Percentiles rank a stretch among this genome's conserved stretches.
Evolutionary conservation across 306 rosid genomes (phyloP).

Genomic region (Lotus japonicus): DNA sequence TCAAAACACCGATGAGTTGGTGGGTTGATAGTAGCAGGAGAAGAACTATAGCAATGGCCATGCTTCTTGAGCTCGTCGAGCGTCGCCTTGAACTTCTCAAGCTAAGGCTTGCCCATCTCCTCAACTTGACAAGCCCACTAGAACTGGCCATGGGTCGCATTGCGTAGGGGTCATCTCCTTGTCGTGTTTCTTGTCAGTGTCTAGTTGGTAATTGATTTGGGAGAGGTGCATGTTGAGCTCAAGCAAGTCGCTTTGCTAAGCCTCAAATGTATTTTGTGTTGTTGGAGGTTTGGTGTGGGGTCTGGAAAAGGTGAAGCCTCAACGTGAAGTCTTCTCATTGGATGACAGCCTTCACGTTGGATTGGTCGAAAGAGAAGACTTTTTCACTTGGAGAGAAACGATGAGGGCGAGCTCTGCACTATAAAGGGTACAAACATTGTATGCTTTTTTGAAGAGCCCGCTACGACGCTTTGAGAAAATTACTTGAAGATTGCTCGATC

Average conservation of each 20-base stretch:
- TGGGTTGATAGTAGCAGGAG: neutral
- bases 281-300: neutral
- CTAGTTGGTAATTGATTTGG: neutral
- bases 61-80: neutral
- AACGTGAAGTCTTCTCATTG: no score
- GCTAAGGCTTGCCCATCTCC: neutral
- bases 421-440: constrained; percentile 31
- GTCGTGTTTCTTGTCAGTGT: no score
- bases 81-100: neutral
- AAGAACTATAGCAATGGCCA: neutral
- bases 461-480: constrained; percentile 37
- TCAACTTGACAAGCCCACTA: constrained; percentile 7
- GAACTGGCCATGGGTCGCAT: neutral
- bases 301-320: neutral
- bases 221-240: constrained; percentile 18
- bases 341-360: neutral
- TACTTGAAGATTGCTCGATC: constrained; percentile 28
- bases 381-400: constrained; percentile 32
- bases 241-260: constrained; percentile 17
- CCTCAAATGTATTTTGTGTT: constrained; percentile 20
- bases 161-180: neutral
- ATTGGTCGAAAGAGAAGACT: constrained; percentile 37
- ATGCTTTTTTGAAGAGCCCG: constrained; percentile 42
- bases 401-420: constrained; percentile 24
- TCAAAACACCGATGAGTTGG: neutral